Percentiles rank a stretch among this genome's conserved stretches.
These are phyloP conservation scores for Solanum neorickii DNA, from an alignment of 257 asterid genomes.

Conservation along the genomic window DNA sequence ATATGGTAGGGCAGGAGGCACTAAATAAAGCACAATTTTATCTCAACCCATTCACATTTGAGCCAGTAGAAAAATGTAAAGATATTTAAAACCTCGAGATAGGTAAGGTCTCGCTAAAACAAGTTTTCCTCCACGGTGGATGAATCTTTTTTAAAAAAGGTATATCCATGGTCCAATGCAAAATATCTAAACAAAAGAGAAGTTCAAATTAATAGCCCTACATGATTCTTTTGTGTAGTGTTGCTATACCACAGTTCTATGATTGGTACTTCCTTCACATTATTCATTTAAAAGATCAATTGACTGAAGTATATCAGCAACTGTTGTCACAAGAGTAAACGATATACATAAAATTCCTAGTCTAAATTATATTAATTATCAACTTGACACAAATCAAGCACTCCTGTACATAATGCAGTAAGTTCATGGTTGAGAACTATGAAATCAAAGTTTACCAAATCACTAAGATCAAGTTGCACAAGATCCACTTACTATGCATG, in stretches of 20 bases:
- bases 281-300: not conserved
- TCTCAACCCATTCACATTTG: not conserved
- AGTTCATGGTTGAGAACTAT: not conserved
- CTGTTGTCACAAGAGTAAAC: not conserved
- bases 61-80: not conserved
- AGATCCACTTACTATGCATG: conserved; percentile 25
- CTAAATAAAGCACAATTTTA: not conserved
- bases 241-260: not conserved
- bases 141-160: not conserved
- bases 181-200: not conserved
- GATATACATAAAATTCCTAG: not conserved
- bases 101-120: not conserved
- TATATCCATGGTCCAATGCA: not conserved
- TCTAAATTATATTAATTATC: not conserved
- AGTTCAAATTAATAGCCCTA: not conserved
- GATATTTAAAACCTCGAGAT: not conserved
- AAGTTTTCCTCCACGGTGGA: not conserved
- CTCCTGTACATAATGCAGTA: not conserved
- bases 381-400: not conserved
- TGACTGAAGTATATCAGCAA: not conserved
- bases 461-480: not conserved
- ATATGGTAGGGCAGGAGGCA: not conserved
- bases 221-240: not conserved
- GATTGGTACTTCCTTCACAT: not conserved
- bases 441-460: not conserved